Percentiles rank a stretch among this genome's conserved stretches.
Evolutionary conservation across 208 protist species (phyloP).

Genomic region (Crithidia sp.): DNA sequence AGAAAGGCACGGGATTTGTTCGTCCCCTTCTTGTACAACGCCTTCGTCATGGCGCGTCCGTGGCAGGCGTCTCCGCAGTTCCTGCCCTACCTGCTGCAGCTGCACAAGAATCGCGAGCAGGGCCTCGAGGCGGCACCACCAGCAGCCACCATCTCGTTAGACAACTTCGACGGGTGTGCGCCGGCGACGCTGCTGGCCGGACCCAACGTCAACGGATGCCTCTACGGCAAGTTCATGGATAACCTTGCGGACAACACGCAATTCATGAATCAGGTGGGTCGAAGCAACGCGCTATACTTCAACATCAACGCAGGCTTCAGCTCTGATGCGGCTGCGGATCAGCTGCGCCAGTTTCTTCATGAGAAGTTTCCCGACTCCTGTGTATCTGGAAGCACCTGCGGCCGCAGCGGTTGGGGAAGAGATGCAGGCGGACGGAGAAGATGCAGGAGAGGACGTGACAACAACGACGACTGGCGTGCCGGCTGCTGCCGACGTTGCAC

Average conservation of each 20-base stretch:
- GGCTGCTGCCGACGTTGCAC: neutral
- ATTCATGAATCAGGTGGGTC: neutral
- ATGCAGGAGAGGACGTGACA: neutral
- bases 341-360: slow-evolving; percentile 30
- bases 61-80: slow-evolving; percentile 58
- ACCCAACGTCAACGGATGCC: neutral
- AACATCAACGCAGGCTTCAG: slow-evolving; percentile 42
- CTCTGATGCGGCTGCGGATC: neutral
- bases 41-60: slow-evolving; percentile 59
- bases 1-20: slow-evolving; percentile 42
- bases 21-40: slow-evolving; percentile 66
- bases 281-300: slow-evolving; percentile 30
- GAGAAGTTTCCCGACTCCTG: slow-evolving; percentile 29
- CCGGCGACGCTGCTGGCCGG: slow-evolving; percentile 31
- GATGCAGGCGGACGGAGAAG: neutral
- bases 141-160: slow-evolving; percentile 34
- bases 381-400: slow-evolving; percentile 23
- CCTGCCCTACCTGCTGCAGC: slow-evolving; percentile 42
- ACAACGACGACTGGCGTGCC: neutral
- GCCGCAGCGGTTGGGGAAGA: neutral
- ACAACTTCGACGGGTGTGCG: slow-evolving; percentile 61
- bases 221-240: slow-evolving; percentile 35
- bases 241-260: slow-evolving; percentile 18
- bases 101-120: neutral
- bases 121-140: neutral